These are phyloP conservation scores for Nakaseomyces uthaithaninus DNA, from an alignment of 1,139 yeast species.

Conservation along the genomic window DNA sequence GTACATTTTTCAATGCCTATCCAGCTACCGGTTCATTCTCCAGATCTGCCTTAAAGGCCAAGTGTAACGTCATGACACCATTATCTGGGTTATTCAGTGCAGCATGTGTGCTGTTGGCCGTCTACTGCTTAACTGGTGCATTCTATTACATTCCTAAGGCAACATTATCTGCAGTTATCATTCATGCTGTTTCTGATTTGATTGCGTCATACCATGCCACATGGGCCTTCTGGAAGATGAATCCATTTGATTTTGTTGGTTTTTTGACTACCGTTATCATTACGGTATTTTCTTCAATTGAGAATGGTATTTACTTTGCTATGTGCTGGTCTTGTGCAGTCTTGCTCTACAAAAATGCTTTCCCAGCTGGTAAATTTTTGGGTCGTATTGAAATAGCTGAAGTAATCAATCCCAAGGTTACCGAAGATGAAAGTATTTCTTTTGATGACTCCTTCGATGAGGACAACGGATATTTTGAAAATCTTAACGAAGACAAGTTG, in stretches of 20 bases:
- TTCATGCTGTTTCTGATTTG: conserved; percentile 91
- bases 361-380: conserved; percentile 74
- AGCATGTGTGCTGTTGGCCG: conserved; percentile 74
- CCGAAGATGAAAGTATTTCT: conserved; percentile 29
- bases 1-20: conserved; percentile 86
- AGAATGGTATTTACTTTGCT: conserved; percentile 85
- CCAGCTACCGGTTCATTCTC: conserved; percentile 97
- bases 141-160: conserved; percentile 91
- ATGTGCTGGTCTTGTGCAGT: conserved; percentile 75
- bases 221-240: conserved; percentile 63
- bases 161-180: conserved; percentile 74
- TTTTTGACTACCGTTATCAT: conserved; percentile 71
- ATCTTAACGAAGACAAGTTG: conserved; percentile 9
- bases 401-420: conserved; percentile 45
- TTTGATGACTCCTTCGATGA: conserved; percentile 7
- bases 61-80: conserved; percentile 94
- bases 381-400: conserved; percentile 70
- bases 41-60: conserved; percentile 87
- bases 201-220: conserved; percentile 66
- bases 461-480: neutral
- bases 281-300: conserved; percentile 76
- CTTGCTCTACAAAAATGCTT: conserved; percentile 64
- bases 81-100: conserved; percentile 90
- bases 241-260: conserved; percentile 70
- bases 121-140: conserved; percentile 73